A percentile compares a stretch with the other conserved stretches of the same genome.
These are phyloP conservation scores for Suhomyces bokatorum DNA, from an alignment of 1,139 yeast species.

Conservation along the genomic window DNA sequence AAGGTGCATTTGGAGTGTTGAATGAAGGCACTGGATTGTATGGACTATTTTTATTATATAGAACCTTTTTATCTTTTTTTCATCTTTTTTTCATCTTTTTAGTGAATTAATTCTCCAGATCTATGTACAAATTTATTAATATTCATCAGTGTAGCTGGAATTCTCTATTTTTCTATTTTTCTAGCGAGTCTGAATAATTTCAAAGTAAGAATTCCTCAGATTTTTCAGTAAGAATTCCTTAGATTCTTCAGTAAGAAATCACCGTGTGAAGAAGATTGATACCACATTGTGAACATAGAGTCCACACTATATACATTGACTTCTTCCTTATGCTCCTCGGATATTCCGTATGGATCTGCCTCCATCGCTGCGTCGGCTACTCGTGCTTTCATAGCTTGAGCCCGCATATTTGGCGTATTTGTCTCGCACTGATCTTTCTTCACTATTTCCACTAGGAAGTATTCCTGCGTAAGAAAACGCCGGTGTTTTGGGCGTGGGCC, in stretches of 20 bases:
- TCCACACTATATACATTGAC: too few species aligned
- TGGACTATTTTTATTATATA: too few species aligned
- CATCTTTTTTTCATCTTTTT: too few species aligned
- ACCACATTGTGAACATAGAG: too few species aligned
- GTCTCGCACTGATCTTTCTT: conserved; percentile 27
- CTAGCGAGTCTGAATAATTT: neutral
- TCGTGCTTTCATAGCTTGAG: conserved; percentile 6
- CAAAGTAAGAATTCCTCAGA: too few species aligned
- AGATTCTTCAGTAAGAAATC: too few species aligned
- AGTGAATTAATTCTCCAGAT: too few species aligned
- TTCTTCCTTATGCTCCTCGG: conserved; percentile 11
- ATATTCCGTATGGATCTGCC: conserved; percentile 29
- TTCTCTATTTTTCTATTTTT: neutral
- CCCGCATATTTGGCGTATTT: conserved; percentile 35
- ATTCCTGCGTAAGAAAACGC: neutral
- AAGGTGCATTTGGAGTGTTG: neutral
- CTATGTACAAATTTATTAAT: too few species aligned
- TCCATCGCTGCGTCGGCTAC: conserved; percentile 8
- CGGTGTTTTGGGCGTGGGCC: conserved; percentile 5
- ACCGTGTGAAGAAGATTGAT: too few species aligned
- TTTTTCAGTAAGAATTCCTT: too few species aligned
- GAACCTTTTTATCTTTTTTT: too few species aligned
- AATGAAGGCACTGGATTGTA: neutral
- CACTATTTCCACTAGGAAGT: neutral
- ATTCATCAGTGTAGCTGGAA: too few species aligned